phyloP scores from a whole-genome alignment of 768 basidiomycete genomes.

The Podaxis rugospora region DNA sequence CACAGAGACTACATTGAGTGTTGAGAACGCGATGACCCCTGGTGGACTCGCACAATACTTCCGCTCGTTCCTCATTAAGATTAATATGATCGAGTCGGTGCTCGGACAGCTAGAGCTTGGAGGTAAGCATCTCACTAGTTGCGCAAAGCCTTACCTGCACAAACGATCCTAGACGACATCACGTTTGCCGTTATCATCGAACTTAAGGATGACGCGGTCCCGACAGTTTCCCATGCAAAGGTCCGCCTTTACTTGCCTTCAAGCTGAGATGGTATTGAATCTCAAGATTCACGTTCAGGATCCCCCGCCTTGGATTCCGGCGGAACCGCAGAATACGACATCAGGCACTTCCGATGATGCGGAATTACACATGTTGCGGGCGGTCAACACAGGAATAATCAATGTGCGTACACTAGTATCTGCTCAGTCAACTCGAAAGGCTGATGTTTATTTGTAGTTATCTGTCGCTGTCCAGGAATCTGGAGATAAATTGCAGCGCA shows the following conservation, averaged over 20 bases:
- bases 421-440: not conserved
- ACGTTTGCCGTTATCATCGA: constrained; percentile 86
- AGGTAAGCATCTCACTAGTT: constrained; percentile 29
- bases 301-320: constrained; percentile 79
- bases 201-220: constrained; percentile 61
- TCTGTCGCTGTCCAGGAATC: constrained; percentile 81
- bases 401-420: constrained; percentile 46
- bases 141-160: not conserved
- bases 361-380: constrained; percentile 71
- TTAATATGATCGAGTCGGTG: constrained; percentile 72
- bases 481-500: constrained; percentile 53
- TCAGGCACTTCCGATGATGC: constrained; percentile 57
- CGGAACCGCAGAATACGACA: constrained; percentile 66
- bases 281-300: constrained; percentile 34
- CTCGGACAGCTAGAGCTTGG: constrained; percentile 54
- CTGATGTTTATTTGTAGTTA: constrained; percentile 37
- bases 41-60: constrained; percentile 69
- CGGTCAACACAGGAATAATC: constrained; percentile 80
- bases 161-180: constrained; percentile 45
- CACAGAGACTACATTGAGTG: constrained; percentile 33
- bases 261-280: not conserved
- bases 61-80: constrained; percentile 77
- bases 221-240: constrained; percentile 46
- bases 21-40: constrained; percentile 66
- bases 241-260: constrained; percentile 19